Percentiles rank a stretch among this genome's conserved stretches.
phyloP scores from a whole-genome alignment of 768 basidiomycete genomes.

The Boletus eberwhitei region DNA sequence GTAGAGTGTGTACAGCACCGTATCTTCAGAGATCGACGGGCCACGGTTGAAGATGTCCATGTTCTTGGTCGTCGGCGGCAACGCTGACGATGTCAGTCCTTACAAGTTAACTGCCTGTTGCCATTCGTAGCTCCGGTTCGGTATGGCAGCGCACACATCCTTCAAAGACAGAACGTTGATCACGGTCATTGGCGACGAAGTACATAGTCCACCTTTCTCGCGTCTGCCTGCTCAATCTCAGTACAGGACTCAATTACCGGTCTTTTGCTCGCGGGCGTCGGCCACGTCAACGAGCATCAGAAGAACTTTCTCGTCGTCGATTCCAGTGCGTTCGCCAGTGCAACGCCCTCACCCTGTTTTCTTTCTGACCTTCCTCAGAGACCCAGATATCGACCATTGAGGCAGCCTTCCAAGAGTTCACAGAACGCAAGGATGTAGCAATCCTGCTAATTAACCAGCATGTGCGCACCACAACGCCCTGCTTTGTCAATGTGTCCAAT shows the following conservation, averaged over 20 bases:
- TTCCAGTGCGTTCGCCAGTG: constrained; percentile 58
- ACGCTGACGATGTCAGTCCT: background rate
- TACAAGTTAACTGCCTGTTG: constrained; percentile 2
- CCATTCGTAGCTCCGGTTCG: constrained; percentile 16
- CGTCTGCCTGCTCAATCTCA: constrained; percentile 7
- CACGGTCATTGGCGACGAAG: constrained; percentile 98
- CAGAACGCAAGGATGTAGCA: constrained; percentile 90
- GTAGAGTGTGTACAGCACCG: constrained; percentile 73
- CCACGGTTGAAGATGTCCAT: constrained; percentile 74
- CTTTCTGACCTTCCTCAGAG: constrained; percentile 46
- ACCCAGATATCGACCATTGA: constrained; percentile 91
- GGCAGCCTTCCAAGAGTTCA: constrained; percentile 90
- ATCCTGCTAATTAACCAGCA: constrained; percentile 98
- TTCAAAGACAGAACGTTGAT: constrained; percentile 84
- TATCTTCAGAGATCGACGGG: constrained; percentile 83
- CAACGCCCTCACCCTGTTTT: background rate
- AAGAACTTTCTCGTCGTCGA: constrained; percentile 98
- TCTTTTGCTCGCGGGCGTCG: constrained; percentile 90
- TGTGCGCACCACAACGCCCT: constrained; percentile 45
- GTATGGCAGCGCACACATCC: constrained; percentile 51
- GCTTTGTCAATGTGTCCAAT: background rate
- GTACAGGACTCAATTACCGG: constrained; percentile 94
- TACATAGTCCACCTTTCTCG: constrained; percentile 29
- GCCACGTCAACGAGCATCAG: constrained; percentile 84
- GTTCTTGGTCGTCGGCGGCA: background rate